Evolutionary conservation across 768 basidiomycete genomes (phyloP).

Genomic region (Mrakia gelida): DNA sequence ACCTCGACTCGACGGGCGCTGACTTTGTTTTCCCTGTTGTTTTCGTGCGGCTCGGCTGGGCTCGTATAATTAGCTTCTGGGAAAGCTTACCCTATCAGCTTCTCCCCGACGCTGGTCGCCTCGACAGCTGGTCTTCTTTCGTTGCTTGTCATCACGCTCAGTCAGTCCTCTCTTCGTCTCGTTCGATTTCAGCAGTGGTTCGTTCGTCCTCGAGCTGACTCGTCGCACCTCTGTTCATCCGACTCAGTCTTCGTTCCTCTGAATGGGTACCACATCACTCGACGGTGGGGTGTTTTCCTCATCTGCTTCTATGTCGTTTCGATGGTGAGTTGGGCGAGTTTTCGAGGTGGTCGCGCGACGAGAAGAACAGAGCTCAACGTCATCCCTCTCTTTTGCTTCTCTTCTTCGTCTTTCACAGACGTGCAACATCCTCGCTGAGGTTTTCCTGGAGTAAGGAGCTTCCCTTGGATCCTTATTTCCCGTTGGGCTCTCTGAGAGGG

Average conservation of each 20-base stretch:
- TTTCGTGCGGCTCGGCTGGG: too few relatives aligned
- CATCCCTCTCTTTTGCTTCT: neutral
- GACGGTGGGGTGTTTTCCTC: conserved; percentile 76
- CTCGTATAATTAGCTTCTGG: conserved; percentile 45
- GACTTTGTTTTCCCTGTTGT: neutral
- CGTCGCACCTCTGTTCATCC: neutral
- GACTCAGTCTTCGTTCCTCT: conserved; percentile 64
- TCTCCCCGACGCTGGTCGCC: conserved; percentile 64
- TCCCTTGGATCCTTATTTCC: neutral
- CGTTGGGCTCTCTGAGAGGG: too few relatives aligned
- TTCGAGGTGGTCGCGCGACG: too few relatives aligned
- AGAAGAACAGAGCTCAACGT: neutral
- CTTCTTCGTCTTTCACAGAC: neutral
- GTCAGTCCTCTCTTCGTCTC: neutral
- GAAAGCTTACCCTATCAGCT: conserved; percentile 63
- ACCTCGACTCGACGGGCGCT: neutral
- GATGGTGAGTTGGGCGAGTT: conserved; percentile 47
- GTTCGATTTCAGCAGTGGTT: too few relatives aligned
- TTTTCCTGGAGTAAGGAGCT: neutral
- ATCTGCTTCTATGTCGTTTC: conserved; percentile 67
- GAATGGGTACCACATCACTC: conserved; percentile 74
- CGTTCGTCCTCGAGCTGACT: neutral
- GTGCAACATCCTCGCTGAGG: neutral
- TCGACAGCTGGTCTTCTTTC: conserved; percentile 60
- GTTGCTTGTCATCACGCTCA: conserved; percentile 67